Evolutionary conservation across 2,329 filamentous ascomycete species (phyloP).

Genomic region (Pestalotiopsis sp.): DNA sequence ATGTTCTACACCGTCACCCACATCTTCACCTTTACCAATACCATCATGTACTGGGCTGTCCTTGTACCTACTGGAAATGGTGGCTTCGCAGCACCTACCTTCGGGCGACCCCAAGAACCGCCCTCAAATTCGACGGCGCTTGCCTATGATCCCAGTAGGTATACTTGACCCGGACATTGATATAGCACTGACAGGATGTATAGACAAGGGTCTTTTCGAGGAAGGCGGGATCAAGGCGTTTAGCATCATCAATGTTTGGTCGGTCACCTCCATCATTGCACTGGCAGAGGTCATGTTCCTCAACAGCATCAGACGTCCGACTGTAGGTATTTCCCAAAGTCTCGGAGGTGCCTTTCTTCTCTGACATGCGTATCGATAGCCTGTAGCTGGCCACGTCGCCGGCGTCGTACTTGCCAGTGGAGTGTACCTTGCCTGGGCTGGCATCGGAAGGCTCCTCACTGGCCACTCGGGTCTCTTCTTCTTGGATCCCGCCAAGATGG

Average conservation of each 20-base stretch:
- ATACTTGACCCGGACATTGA: not conserved
- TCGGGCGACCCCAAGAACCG: constrained; percentile 22
- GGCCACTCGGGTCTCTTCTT: constrained; percentile 52
- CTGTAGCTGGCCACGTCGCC: constrained; percentile 44
- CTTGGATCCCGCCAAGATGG: constrained; percentile 47
- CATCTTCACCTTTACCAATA: constrained; percentile 52
- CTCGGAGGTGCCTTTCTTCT: not conserved
- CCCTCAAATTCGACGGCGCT: constrained; percentile 17
- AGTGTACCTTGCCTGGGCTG: constrained; percentile 52
- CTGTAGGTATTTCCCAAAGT: constrained; percentile 35
- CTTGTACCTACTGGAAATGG: constrained; percentile 39
- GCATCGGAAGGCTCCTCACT: constrained; percentile 47
- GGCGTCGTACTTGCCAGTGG: constrained; percentile 41
- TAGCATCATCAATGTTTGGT: constrained; percentile 48
- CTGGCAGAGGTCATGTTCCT: constrained; percentile 47
- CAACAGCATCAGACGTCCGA: constrained; percentile 55
- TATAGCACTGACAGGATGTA: constrained; percentile 10
- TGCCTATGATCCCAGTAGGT: constrained; percentile 29
- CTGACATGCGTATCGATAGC: constrained; percentile 30
- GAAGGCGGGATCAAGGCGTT: constrained; percentile 50
- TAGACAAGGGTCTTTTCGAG: constrained; percentile 50
- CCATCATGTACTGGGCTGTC: constrained; percentile 48
- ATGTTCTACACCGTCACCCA: constrained; percentile 50
- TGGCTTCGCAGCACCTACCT: constrained; percentile 27
- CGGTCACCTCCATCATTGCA: constrained; percentile 43